phyloP scores from a whole-genome alignment of 192 early-diverging fungal genomes.

The Backusella macrospora region DNA sequence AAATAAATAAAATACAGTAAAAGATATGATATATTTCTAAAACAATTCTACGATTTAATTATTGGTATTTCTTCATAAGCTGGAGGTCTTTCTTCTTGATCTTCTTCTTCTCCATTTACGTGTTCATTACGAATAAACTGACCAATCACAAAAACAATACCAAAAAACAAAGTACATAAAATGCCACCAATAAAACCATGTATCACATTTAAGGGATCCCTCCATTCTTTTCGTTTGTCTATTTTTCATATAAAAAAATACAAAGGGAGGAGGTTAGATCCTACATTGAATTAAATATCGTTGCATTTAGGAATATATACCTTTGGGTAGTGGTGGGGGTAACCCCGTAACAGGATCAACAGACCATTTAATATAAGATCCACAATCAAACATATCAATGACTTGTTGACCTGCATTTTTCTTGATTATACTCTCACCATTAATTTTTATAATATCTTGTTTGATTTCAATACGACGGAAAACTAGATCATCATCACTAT shows the following conservation, averaged over 20 bases:
- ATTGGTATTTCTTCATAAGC: neutral
- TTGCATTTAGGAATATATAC: neutral
- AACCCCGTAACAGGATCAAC: constrained; percentile 36
- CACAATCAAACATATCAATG: constrained; percentile 56
- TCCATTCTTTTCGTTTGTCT: constrained; percentile 27
- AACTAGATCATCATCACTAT: constrained; percentile 41
- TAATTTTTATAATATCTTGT: constrained; percentile 56
- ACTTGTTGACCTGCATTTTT: constrained; percentile 55
- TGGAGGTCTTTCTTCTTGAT: neutral
- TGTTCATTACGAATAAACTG: constrained; percentile 22
- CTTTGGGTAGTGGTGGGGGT: constrained; percentile 9
- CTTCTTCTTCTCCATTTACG: neutral
- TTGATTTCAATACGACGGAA: constrained; percentile 54
- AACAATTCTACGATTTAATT: neutral
- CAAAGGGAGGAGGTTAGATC: neutral
- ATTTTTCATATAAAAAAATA: neutral
- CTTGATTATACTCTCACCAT: constrained; percentile 50
- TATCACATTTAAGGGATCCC: constrained; percentile 14
- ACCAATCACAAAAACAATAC: constrained; percentile 25
- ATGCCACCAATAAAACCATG: constrained; percentile 26
- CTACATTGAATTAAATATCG: neutral
- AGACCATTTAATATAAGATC: constrained; percentile 46
- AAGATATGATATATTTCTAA: constrained; percentile 9
- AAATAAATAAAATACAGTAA: neutral
- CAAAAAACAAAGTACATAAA: constrained; percentile 31